Base-by-base conservation (phyloP, 2,329 filamentous ascomycete genomes). In the Xylariaceae sp. region DNA sequence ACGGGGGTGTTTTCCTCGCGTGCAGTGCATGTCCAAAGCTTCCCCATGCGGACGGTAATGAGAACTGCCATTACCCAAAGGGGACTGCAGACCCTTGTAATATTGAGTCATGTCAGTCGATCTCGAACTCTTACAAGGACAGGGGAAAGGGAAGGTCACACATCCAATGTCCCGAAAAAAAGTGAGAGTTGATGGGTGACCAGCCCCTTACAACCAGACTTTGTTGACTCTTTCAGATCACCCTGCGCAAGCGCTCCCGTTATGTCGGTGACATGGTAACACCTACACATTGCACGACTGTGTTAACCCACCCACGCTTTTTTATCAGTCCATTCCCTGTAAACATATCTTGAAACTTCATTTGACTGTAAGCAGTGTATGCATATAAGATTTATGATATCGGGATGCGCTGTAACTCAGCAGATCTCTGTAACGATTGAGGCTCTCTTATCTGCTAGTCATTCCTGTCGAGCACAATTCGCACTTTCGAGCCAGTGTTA, bases 241-340 rank as follows among this genome's bases (percentile, higher is more conserved):
- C 32, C 34, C 27, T 40, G 11, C 53, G 37, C 50, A 58, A 55
- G 12, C 27, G 12, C 27, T 52, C 50, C 50, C 48, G 37, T 39
- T 42, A 22, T 46, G 55, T 51, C 53, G 55, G 57, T 59, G 57
- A 56, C 55, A 55, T 57, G 52, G 56, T 49, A 45, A 16, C 16
- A 25, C 22, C 21, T 16, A n/a, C 25, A 37, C 16, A n/a, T 5
- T 5, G 35, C 22, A 37, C 6, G 22, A 11, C 11, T 20, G 25
- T 29, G 14, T 7, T n/a, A n/a, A n/a, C n/a, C n/a, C n/a, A n/a
- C n/a, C n/a, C n/a, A n/a, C n/a, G n/a, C 25, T 14, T 29, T 8
- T 29, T 8, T 14, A 32, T 14, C 4, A 14, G 27, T 32, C 12
- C 12, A 12, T 32, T 32, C 12, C 4, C 7, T 16, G 27, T 3